These are phyloP conservation scores for Pugionium cornutum DNA, from an alignment of 345 rosid species.

Conservation along the genomic window DNA sequence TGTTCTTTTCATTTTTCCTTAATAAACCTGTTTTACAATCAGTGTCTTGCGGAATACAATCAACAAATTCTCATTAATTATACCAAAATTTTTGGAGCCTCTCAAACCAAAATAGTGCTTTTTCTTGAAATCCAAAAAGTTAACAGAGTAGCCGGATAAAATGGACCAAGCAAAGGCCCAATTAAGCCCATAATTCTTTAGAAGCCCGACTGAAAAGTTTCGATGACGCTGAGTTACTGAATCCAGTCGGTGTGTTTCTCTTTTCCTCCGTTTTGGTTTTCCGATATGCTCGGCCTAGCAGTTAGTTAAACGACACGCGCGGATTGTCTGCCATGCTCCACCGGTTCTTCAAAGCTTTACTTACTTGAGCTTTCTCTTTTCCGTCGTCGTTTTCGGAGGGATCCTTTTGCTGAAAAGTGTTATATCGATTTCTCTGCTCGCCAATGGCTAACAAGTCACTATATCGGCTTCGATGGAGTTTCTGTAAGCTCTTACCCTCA, in stretches of 20 bases:
- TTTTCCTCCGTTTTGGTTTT: conserved; percentile 12
- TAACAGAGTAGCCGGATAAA: background rate
- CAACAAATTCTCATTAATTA: too few relatives aligned
- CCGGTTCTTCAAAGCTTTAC: background rate
- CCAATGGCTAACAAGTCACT: conserved; percentile 35
- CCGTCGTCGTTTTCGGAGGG: background rate
- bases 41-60: too few relatives aligned
- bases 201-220: conserved; percentile 3
- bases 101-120: too few relatives aligned
- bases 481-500: conserved; percentile 34
- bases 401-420: background rate
- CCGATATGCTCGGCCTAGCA: conserved; percentile 29
- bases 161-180: conserved; percentile 27
- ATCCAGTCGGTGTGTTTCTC: conserved; percentile 18
- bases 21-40: too few relatives aligned
- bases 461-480: conserved; percentile 36
- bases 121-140: too few relatives aligned
- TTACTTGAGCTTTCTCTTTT: conserved; percentile 5
- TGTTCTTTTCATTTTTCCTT: too few relatives aligned
- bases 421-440: conserved; percentile 17
- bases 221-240: conserved; percentile 11
- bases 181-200: conserved; percentile 20
- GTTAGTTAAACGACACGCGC: conserved; percentile 26
- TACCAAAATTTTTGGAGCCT: too few relatives aligned
- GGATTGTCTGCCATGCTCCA: background rate